Evolutionary conservation across 192 early-diverging fungal species (phyloP), one percentile per base, ranked within the genome.

Genomic region (Gamsiella multidivaricata): DNA sequence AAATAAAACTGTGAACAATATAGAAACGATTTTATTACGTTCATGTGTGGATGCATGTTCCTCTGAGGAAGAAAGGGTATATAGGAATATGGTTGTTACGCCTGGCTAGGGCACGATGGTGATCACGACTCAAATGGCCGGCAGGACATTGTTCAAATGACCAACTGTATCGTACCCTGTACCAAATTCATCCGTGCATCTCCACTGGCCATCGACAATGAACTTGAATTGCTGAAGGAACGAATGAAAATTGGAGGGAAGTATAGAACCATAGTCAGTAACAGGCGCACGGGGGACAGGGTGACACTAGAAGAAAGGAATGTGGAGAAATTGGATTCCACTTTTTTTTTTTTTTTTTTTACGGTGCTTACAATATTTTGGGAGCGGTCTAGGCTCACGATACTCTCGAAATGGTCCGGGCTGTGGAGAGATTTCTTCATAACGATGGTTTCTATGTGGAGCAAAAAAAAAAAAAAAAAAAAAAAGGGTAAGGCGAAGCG

Each of bases 151-250:
- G 34, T 76, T 76, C 29, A 54, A 22, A 32, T 76, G 67, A 23
- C 65, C 71, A 26, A 51, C 31, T 4, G 25, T 47, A 39, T 82
- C 81, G 46, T 22, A 61, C 25, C 65, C 65, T 46, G 78, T 68
- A 11, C 20, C 66, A 50, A 70, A 65, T 31, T 74, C 65, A 31
- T 61, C 56, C 14, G 76, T 50, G 49, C 78, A 82, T 22, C 18
- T 25, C 81, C 81, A 82, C 46, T 65, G 42, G 10, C 76, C 81
- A 74, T 82, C 81, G 6, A 82, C 75, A 20, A 82, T 49, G 32
- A 82, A 82, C 49, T 82, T 82, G 69, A 74, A 82, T 3, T 54
- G 17, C 71, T 75, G 29, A 22, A 29, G 20, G 4, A 45, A 34
- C 1, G 33, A 10, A 45, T 43, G 10, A 10, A 33, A 25, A 34